Base-by-base conservation (phyloP, 176 grass and related monocot genomes). In the Typha latifolia region DNA sequence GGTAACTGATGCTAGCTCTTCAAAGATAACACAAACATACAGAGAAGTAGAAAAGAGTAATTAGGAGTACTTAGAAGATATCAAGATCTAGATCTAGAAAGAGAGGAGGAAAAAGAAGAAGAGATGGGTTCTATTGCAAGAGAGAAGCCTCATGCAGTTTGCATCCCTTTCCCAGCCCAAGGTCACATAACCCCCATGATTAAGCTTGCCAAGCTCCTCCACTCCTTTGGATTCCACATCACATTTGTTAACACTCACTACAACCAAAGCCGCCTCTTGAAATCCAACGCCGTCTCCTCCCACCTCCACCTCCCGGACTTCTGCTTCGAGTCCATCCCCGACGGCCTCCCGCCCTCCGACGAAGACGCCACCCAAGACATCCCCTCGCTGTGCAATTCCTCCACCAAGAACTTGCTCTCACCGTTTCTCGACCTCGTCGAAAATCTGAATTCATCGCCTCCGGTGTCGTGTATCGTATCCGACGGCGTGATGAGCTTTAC, bases 211-310 rank as follows among this genome's bases (percentile, higher is more conserved):
- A 85, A 82, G 81, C 67, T 67, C n/a, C 66, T 79, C 52, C 63
- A 66, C 23, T 79, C 81, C 77, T 74, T 51, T 16, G 66, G 77
- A 1, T 69, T 85, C 78, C 79, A 85, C 78, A 71, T 88, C 66
- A 92, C 84, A 26, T 88, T 88, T 81, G 82, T 88, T 72, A 64
- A 92, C 72, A 87, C 77, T 4, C 84, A 92, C 64, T 76, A 62
- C 72, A 92, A 92, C 78, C 84, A 88, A 64, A 69, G 63, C 48
- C 89, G 89, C 19, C 74, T 84, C 62, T 21, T 84, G 66, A 63
- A 77, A 18, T 77, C 78, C 27, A 81, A 69, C 0, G 79, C 82
- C 0, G 29, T 72, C n/a, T 2, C 3, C 14, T 72, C 79, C 14
- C 59, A 86, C 31, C 53, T 37, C 1, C 75, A 68, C 61, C 53